Percentiles rank a stretch among this genome's conserved stretches.
Evolutionary conservation across 2,329 filamentous ascomycete species (phyloP).

Genomic region (Colletotrichum tanaceti): DNA sequence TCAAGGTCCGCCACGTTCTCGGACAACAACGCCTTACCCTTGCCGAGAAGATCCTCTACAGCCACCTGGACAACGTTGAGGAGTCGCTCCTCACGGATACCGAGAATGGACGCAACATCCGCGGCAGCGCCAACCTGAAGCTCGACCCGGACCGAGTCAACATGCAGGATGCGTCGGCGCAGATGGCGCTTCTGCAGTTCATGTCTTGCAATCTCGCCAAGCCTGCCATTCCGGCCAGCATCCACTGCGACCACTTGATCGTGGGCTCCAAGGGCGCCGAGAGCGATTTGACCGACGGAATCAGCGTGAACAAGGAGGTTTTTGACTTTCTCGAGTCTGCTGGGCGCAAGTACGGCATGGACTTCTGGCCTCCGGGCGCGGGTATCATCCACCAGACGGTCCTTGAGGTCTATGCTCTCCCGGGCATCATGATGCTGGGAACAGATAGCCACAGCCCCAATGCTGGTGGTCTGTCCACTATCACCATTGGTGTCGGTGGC

Average conservation of each 20-base stretch:
- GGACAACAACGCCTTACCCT: slow-evolving; percentile 79
- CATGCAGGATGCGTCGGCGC: slow-evolving; percentile 98
- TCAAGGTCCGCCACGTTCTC: slow-evolving; percentile 79
- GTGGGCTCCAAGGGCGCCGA: slow-evolving; percentile 92
- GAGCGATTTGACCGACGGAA: slow-evolving; percentile 84
- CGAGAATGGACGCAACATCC: slow-evolving; percentile 83
- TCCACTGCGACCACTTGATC: slow-evolving; percentile 99
- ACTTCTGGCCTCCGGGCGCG: slow-evolving; percentile 94
- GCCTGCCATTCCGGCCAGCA: slow-evolving; percentile 94
- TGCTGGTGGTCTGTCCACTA: slow-evolving; percentile 91
- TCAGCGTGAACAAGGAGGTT: slow-evolving; percentile 93
- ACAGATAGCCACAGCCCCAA: slow-evolving; percentile 98
- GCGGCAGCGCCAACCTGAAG: slow-evolving; percentile 92
- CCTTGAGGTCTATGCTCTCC: slow-evolving; percentile 96
- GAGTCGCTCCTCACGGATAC: slow-evolving; percentile 87
- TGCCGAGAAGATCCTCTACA: slow-evolving; percentile 98
- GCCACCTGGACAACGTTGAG: slow-evolving; percentile 89
- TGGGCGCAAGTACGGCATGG: slow-evolving; percentile 89
- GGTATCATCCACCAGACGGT: slow-evolving; percentile 99
- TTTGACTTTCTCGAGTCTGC: slow-evolving; percentile 98
- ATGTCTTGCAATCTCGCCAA: slow-evolving; percentile 93
- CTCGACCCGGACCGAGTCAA: slow-evolving; percentile 97
- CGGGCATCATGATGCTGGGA: slow-evolving; percentile 97
- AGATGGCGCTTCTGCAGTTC: slow-evolving; percentile 98
- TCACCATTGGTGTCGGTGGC: slow-evolving; percentile 96